A percentile compares a stretch with the other conserved stretches of the same genome.
phyloP scores from a whole-genome alignment of 371 early-diverging fungal species.

The Mucor saturninus region DNA sequence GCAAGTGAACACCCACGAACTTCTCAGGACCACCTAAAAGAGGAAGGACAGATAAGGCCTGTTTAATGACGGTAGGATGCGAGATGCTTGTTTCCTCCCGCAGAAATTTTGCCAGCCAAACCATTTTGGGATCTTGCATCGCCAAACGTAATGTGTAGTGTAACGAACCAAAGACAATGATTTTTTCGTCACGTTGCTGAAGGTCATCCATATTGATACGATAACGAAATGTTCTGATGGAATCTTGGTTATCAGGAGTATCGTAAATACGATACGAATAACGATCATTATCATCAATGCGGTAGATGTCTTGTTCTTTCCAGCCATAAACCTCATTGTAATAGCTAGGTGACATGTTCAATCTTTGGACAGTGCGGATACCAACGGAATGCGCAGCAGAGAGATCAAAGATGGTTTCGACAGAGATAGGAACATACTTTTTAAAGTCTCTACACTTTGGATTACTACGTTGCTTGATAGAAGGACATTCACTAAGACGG shows the following conservation, averaged over 20 bases:
- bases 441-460: conserved; percentile 42
- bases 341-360: conserved; percentile 36
- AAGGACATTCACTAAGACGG: conserved; percentile 17
- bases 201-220: conserved; percentile 46
- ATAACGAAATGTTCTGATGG: conserved; percentile 27
- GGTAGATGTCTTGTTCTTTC: conserved; percentile 29
- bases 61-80: conserved; percentile 42
- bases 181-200: conserved; percentile 32
- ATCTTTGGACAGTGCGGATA: conserved; percentile 36
- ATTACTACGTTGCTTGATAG: conserved; percentile 8
- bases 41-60: conserved; percentile 30
- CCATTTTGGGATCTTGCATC: conserved; percentile 24
- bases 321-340: conserved; percentile 22
- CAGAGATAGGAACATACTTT: conserved; percentile 42
- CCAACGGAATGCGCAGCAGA: conserved; percentile 26
- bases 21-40: conserved; percentile 47
- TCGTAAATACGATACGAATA: conserved; percentile 58
- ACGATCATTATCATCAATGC: conserved; percentile 38
- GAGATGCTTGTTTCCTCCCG: conserved; percentile 34
- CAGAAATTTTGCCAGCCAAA: conserved; percentile 30
- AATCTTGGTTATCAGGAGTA: conserved; percentile 19
- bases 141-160: conserved; percentile 46
- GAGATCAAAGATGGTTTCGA: conserved; percentile 46
- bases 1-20: conserved; percentile 53
- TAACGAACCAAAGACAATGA: conserved; percentile 54